Percentiles rank a stretch among this genome's conserved stretches.
These are phyloP conservation scores for Saccharomyces hybrid DNA, from an alignment of 1,139 yeast species.

Conservation along the genomic window DNA sequence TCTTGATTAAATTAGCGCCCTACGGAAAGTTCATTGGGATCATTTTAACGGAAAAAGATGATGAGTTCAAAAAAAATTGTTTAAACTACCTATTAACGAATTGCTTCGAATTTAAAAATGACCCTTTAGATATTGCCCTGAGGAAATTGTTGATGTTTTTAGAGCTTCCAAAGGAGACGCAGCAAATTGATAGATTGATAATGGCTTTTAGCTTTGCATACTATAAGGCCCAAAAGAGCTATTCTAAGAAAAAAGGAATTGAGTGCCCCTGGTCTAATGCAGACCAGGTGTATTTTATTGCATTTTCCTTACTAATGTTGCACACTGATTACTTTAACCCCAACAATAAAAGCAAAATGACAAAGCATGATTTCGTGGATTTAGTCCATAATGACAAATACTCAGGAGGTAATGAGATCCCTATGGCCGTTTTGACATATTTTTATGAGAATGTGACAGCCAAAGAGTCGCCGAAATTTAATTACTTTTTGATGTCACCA, in stretches of 20 bases:
- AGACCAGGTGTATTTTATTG: conserved; percentile 49
- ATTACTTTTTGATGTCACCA: background rate
- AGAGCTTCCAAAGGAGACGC: conserved; percentile 59
- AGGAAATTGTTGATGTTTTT: conserved; percentile 49
- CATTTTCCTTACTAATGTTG: conserved; percentile 55
- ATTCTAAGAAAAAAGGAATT: background rate
- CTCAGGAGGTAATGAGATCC: conserved; percentile 32
- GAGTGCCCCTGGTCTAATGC: conserved; percentile 31
- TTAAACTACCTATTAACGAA: conserved; percentile 35
- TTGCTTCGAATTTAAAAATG: conserved; percentile 41
- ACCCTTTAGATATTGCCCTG: conserved; percentile 56
- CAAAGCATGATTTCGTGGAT: conserved; percentile 49
- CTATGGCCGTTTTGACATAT: conserved; percentile 41
- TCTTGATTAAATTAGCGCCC: conserved; percentile 32
- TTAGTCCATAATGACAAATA: conserved; percentile 35
- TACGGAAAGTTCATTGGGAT: conserved; percentile 36
- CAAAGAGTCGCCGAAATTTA: conserved; percentile 41
- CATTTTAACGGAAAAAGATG: conserved; percentile 34
- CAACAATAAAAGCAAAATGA: conserved; percentile 57
- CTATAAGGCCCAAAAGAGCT: conserved; percentile 32
- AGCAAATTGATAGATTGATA: conserved; percentile 60
- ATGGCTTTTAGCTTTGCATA: conserved; percentile 47
- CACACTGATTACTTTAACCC: conserved; percentile 65
- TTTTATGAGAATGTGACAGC: conserved; percentile 57
- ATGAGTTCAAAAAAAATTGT: conserved; percentile 34